Percentiles rank a stretch among this genome's conserved stretches.
phyloP scores from a whole-genome alignment of 441 rosid species.

The Lepidium campestre region DNA sequence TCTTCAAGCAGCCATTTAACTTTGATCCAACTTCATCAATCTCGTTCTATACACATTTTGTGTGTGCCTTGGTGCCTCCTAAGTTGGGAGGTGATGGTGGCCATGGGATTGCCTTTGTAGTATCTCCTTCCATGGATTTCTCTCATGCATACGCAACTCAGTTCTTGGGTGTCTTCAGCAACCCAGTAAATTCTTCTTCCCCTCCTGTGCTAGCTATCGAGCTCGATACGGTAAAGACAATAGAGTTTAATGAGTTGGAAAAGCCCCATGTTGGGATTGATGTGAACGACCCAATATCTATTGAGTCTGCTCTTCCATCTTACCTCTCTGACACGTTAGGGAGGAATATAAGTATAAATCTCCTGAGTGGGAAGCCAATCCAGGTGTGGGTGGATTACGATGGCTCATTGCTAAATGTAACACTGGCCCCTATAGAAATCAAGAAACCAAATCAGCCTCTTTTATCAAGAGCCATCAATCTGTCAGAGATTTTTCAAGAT shows the following conservation, averaged over 20 bases:
- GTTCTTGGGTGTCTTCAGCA: slow-evolving; percentile 9
- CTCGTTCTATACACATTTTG: slow-evolving; percentile 19
- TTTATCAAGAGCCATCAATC: slow-evolving; percentile 2
- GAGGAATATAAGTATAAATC: slow-evolving; percentile 3
- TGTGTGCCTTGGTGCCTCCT: slow-evolving; percentile 20
- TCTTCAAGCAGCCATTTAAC: background rate
- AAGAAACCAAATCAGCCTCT: slow-evolving; percentile 12
- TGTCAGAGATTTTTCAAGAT: background rate
- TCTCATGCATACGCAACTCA: background rate
- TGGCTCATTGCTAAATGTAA: background rate
- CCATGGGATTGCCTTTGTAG: slow-evolving; percentile 13
- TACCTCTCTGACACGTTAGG: background rate
- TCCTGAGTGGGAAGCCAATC: slow-evolving; percentile 1
- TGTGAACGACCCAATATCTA: slow-evolving; percentile 6
- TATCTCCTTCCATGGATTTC: slow-evolving; percentile 12
- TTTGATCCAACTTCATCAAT: background rate
- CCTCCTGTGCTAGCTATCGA: slow-evolving; percentile 19
- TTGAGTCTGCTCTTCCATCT: background rate
- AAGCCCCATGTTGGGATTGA: slow-evolving; percentile 17
- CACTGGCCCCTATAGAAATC: background rate
- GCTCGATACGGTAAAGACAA: background rate
- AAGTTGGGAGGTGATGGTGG: slow-evolving; percentile 1
- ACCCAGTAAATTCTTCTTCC: background rate
- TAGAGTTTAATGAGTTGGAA: background rate
- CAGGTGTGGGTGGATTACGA: slow-evolving; percentile 23